Conservation (phyloP, 768 basidiomycete genomes). For the Collybia mongolica region DNA sequence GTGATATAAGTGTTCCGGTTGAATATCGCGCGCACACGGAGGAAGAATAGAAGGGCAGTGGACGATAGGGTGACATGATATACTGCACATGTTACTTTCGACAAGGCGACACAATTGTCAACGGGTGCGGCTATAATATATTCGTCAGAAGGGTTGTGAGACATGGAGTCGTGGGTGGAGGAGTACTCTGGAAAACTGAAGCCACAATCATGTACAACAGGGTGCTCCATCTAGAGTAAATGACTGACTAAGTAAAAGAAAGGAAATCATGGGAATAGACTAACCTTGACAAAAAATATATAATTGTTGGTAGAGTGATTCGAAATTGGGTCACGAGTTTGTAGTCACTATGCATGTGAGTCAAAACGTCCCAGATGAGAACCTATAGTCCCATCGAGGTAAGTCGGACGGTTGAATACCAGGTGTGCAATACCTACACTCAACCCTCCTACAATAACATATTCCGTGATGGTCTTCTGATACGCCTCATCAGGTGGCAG, state of each 20-base stretch:
- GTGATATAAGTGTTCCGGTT: slow-evolving; percentile 13
- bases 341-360: slow-evolving; percentile 21
- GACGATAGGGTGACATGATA: slow-evolving; percentile 17
- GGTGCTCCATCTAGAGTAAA: too few relatives aligned
- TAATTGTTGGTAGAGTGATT: slow-evolving; percentile 13
- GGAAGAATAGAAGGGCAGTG: slow-evolving; percentile 27
- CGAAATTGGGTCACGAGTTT: slow-evolving; percentile 11
- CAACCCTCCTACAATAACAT: slow-evolving; percentile 17
- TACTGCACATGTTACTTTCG: slow-evolving; percentile 11
- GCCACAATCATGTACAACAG: not conserved
- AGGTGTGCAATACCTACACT: not conserved
- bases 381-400: slow-evolving; percentile 9
- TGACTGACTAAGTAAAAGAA: too few relatives aligned
- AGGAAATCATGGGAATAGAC: not conserved
- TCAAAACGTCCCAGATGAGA: slow-evolving; percentile 25
- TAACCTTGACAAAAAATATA: slow-evolving; percentile 30
- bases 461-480: slow-evolving; percentile 19
- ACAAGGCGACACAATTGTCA: slow-evolving; percentile 13
- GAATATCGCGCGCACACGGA: slow-evolving; percentile 28
- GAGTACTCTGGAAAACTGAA: too few relatives aligned
- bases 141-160: not conserved
- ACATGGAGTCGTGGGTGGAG: too few relatives aligned
- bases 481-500: slow-evolving; percentile 20
- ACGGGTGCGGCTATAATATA: slow-evolving; percentile 6
- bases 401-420: not conserved